Evolutionary conservation across 805 yeast genomes (phyloP).

Genomic region (Pachysolen tannophilus): DNA sequence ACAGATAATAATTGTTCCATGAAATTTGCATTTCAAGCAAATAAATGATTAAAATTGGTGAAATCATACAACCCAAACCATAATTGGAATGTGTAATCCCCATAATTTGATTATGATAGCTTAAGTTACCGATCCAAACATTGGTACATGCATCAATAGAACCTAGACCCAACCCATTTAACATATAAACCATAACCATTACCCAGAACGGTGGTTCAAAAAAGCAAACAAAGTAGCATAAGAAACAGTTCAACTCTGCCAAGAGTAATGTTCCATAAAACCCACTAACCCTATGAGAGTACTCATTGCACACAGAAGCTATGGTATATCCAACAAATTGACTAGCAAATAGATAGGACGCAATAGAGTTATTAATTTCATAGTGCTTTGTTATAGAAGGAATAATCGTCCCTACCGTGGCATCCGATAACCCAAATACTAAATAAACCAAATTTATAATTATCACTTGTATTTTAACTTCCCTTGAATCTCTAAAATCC

Average conservation of each 20-base stretch:
- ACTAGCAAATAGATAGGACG: slow-evolving; percentile 43
- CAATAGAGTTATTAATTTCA: slow-evolving; percentile 35
- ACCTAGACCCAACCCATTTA: slow-evolving; percentile 51
- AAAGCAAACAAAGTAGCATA: slow-evolving; percentile 30
- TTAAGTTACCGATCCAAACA: slow-evolving; percentile 41
- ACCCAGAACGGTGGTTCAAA: slow-evolving; percentile 33
- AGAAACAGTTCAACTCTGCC: slow-evolving; percentile 26
- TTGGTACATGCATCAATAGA: slow-evolving; percentile 47
- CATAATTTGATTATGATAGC: slow-evolving; percentile 39
- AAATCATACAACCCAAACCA: slow-evolving; percentile 45
- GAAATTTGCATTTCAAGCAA: slow-evolving; percentile 28
- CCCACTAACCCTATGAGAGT: slow-evolving; percentile 35
- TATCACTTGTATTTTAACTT: slow-evolving; percentile 35
- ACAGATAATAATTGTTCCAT: slow-evolving; percentile 30
- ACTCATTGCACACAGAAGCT: slow-evolving; percentile 42
- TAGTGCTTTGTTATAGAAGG: slow-evolving; percentile 43
- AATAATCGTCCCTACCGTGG: slow-evolving; percentile 51
- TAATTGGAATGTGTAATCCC: slow-evolving; percentile 46
- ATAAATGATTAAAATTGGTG: slow-evolving; percentile 38
- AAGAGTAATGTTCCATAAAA: slow-evolving; percentile 33
- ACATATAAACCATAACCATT: slow-evolving; percentile 29
- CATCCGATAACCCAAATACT: slow-evolving; percentile 50
- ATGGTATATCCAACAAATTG: slow-evolving; percentile 47
- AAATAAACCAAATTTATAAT: slow-evolving; percentile 31
- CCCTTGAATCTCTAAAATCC: slow-evolving; percentile 29